Evolutionary conservation across 768 basidiomycete species (phyloP), one percentile per base, ranked within the genome.

Genomic region (Neoboletus subvelutipes): DNA sequence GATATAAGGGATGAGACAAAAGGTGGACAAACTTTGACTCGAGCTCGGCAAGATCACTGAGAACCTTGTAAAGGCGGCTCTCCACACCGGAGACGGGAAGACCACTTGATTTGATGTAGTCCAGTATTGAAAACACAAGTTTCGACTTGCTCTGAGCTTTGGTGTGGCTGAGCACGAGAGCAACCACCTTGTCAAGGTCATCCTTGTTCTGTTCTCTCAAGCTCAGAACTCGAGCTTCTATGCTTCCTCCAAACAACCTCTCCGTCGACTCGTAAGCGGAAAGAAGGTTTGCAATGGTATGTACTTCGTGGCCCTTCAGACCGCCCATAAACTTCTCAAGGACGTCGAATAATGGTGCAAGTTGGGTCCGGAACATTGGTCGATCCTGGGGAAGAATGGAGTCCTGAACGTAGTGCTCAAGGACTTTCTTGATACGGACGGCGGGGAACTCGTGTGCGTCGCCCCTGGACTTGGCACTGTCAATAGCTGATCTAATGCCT

Each of bases 121-220:
- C 95, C 40, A 98, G 82, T 43, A 98, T 78, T 18, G 86, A 82
- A 47, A 96, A 80, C 43, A 97, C 82, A 49, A 98, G 81, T 70
- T 92, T 94, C 62, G 86, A 85, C 78, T 98, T 98, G 76, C 88
- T 86, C 61, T 90, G 88, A 9, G 92, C 94, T 75, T 94, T 96
- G 78, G 94, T 92, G 73, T 99, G 97, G 56, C 95, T 96, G 50
- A 98, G 81, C 18, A 98, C 93, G 31, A 95, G 77, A 45, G 80
- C 80, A 45, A 89, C 87, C 34, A 92, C 97, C 56, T 87, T 85
- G 72, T 98, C 94, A 37, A 97, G 84, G 63, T 94, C 81, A 59
- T 94, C 92, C 76, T 95, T 96, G 79, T 95, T 74, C 64, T 94
- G 87, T 50, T 98, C 97, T 53, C 97, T 84, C 40, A 99, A 83